Evolutionary conservation across 352 stramenopile genomes (phyloP).

Genomic region (Globisporangium radiosum): DNA sequence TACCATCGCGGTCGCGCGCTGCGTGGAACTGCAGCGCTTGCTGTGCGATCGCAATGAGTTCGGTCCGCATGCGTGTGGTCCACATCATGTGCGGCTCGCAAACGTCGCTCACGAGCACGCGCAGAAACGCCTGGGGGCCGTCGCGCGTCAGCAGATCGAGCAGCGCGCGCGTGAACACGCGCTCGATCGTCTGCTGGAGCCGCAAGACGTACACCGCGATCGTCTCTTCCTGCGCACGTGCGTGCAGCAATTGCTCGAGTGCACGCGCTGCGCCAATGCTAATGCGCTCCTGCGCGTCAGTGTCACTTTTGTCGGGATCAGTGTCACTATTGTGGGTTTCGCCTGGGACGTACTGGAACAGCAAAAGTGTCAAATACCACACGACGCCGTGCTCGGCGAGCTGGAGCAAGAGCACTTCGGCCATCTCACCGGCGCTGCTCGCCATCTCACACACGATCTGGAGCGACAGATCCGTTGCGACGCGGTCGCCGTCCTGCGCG

Average conservation of each 20-base stretch:
- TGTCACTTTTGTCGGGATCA: conserved; percentile 11
- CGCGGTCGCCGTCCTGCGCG: conserved; percentile 50
- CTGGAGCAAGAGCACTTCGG: conserved; percentile 72
- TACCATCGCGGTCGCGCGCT: conserved; percentile 40
- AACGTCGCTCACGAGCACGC: conserved; percentile 66
- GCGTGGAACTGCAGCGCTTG: conserved; percentile 70
- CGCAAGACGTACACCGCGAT: conserved; percentile 71
- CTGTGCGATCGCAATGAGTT: conserved; percentile 61
- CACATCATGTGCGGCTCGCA: conserved; percentile 83
- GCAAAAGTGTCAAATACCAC: conserved; percentile 78
- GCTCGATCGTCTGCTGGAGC: conserved; percentile 83
- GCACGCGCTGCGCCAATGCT: conserved; percentile 69
- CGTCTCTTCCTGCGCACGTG: conserved; percentile 60
- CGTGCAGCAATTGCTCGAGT: conserved; percentile 60
- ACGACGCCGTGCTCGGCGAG: conserved; percentile 75
- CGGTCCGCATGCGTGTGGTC: conserved; percentile 76
- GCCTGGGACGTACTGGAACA: conserved; percentile 54
- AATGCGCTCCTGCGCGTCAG: conserved; percentile 47
- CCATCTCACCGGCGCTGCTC: conserved; percentile 70
- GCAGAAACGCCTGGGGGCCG: conserved; percentile 59
- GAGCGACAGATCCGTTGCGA: conserved; percentile 71
- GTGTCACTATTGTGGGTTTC: conserved; percentile 1
- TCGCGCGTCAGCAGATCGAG: conserved; percentile 65
- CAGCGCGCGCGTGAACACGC: conserved; percentile 68
- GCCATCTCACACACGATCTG: conserved; percentile 83